phyloP scores from a whole-genome alignment of 495 filamentous ascomycete species.

The Talaromyces thailandensis region DNA sequence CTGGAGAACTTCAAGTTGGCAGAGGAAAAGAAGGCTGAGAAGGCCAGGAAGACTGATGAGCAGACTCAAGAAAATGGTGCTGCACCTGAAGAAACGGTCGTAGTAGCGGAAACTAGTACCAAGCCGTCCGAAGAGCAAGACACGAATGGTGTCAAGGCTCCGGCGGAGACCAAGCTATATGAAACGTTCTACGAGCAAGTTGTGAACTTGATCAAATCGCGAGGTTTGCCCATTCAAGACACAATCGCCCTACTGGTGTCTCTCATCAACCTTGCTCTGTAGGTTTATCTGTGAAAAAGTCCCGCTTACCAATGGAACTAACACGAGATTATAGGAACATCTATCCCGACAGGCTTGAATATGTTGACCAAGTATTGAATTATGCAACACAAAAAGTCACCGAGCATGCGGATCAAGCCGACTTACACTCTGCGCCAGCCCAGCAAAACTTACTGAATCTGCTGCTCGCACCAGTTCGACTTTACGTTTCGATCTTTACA shows the following conservation, averaged over 20 bases:
- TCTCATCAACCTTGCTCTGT: slow-evolving; percentile 80
- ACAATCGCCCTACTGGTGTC: slow-evolving; percentile 89
- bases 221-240: slow-evolving; percentile 87
- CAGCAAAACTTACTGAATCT: slow-evolving; percentile 85
- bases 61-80: slow-evolving; percentile 37
- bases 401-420: slow-evolving; percentile 86
- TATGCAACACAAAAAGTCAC: slow-evolving; percentile 84
- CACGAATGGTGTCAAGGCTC: slow-evolving; percentile 13
- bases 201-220: slow-evolving; percentile 80
- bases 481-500: slow-evolving; percentile 89
- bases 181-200: slow-evolving; percentile 98
- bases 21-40: slow-evolving; percentile 44
- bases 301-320: not conserved
- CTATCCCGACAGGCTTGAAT: slow-evolving; percentile 86
- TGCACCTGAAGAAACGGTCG: slow-evolving; percentile 25
- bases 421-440: slow-evolving; percentile 77
- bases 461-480: slow-evolving; percentile 77
- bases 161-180: slow-evolving; percentile 76
- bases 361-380: slow-evolving; percentile 86
- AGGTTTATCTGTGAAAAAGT: slow-evolving; percentile 12
- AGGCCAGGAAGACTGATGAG: slow-evolving; percentile 16
- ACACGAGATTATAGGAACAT: slow-evolving; percentile 51
- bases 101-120: slow-evolving; percentile 16
- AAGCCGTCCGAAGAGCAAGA: slow-evolving; percentile 13
- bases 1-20: slow-evolving; percentile 67